A percentile compares a stretch with the other conserved stretches of the same genome.
These are phyloP conservation scores for Arabidopsis hybrid DNA, from an alignment of 441 rosid genomes.

Conservation along the genomic window DNA sequence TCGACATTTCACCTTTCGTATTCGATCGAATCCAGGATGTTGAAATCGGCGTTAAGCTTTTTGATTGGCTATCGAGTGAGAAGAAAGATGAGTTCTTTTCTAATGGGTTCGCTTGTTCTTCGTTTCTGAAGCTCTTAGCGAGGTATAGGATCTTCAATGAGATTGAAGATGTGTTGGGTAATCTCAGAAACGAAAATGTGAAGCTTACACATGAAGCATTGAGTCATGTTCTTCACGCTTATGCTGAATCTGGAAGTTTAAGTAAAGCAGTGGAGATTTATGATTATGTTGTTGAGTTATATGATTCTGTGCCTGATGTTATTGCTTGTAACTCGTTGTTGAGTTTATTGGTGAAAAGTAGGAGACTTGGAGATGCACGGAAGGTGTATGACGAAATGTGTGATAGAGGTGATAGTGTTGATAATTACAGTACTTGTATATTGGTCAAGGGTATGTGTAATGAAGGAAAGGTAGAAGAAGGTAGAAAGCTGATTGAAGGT, in stretches of 20 bases:
- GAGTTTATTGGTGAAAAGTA: slow-evolving; percentile 47
- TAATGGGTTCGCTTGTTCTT: slow-evolving; percentile 69
- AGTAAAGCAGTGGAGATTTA: slow-evolving; percentile 65
- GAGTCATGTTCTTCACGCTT: slow-evolving; percentile 58
- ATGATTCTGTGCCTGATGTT: slow-evolving; percentile 58
- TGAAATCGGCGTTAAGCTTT: slow-evolving; percentile 65
- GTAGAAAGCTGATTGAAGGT: slow-evolving; percentile 66
- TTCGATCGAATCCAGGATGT: slow-evolving; percentile 69
- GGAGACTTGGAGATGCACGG: slow-evolving; percentile 54
- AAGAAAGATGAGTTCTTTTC: slow-evolving; percentile 42
- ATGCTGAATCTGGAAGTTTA: slow-evolving; percentile 62
- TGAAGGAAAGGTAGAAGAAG: slow-evolving; percentile 72
- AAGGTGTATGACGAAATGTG: slow-evolving; percentile 72
- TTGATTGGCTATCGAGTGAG: slow-evolving; percentile 59
- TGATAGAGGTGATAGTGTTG: slow-evolving; percentile 53
- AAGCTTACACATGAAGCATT: slow-evolving; percentile 67
- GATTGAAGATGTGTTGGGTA: slow-evolving; percentile 52
- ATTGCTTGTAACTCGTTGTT: slow-evolving; percentile 77
- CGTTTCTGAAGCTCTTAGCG: slow-evolving; percentile 78
- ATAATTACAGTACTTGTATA: slow-evolving; percentile 78
- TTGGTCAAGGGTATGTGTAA: slow-evolving; percentile 72
- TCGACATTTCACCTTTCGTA: slow-evolving; percentile 66
- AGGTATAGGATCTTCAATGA: slow-evolving; percentile 58
- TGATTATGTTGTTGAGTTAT: slow-evolving; percentile 40
- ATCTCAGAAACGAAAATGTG: slow-evolving; percentile 53